Evolutionary conservation across 768 basidiomycete species (phyloP).

Genomic region (Leccinellum luteum): DNA sequence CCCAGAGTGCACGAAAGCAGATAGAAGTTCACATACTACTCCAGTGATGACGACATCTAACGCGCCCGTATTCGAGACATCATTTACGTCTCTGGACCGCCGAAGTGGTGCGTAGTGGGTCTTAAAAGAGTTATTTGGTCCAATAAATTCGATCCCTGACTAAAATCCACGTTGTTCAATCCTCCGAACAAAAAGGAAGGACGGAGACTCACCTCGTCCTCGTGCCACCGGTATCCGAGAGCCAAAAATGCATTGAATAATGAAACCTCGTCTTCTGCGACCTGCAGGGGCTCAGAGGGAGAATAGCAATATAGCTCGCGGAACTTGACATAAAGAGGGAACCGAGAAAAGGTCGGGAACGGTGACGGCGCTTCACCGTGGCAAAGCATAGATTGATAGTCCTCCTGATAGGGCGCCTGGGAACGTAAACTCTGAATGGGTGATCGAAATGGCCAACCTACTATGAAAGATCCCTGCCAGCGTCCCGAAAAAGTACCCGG

Average conservation of each 20-base stretch:
- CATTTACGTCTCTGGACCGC: constrained; percentile 11
- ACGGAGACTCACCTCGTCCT: constrained; percentile 24
- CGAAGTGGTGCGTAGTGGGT: constrained; percentile 39
- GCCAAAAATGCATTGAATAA: constrained; percentile 49
- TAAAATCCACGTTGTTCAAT: constrained; percentile 4
- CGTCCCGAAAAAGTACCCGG: constrained; percentile 45
- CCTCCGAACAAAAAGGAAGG: background rate
- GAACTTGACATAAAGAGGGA: constrained; percentile 47
- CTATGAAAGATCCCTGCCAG: constrained; percentile 51
- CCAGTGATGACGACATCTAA: constrained; percentile 54
- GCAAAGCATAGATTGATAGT: constrained; percentile 38
- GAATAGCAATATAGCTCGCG: constrained; percentile 47
- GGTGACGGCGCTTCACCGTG: constrained; percentile 33
- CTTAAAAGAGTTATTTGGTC: constrained; percentile 35
- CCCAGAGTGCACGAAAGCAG: background rate
- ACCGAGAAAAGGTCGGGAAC: constrained; percentile 38
- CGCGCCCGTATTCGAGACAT: constrained; percentile 18
- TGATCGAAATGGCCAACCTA: constrained; percentile 23
- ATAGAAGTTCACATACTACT: constrained; percentile 35
- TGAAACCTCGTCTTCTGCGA: constrained; percentile 33
- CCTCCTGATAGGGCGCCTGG: constrained; percentile 40
- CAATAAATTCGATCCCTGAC: constrained; percentile 30
- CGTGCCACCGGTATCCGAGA: constrained; percentile 33
- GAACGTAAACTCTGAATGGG: constrained; percentile 2
- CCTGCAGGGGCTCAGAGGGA: constrained; percentile 33